Evolutionary conservation across 2,329 filamentous ascomycete genomes (phyloP).

Genomic region (Amauroascus niger): DNA sequence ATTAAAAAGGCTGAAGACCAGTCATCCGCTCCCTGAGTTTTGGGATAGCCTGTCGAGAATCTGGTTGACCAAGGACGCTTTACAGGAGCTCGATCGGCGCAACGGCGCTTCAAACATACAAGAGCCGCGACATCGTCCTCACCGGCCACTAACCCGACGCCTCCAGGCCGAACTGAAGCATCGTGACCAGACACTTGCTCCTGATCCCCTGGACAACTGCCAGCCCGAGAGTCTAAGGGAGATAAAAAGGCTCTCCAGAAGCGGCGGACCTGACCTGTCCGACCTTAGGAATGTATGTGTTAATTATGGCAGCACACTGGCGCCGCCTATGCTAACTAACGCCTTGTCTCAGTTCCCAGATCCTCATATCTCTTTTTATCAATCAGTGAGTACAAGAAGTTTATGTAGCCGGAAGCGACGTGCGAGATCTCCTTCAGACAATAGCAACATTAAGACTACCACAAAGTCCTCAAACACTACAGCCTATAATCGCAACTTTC

Average conservation of each 20-base stretch:
- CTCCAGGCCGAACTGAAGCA: background rate
- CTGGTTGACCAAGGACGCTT: slow-evolving; percentile 18
- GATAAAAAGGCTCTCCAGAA: slow-evolving; percentile 13
- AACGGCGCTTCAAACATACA: slow-evolving; percentile 8
- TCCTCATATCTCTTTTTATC: background rate
- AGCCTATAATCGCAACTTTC: slow-evolving; percentile 28
- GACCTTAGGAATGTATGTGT: slow-evolving; percentile 17
- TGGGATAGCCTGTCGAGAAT: slow-evolving; percentile 23
- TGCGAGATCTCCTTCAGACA: slow-evolving; percentile 1
- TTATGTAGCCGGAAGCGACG: slow-evolving; percentile 2
- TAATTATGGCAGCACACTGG: background rate
- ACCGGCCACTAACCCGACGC: background rate
- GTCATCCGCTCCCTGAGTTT: slow-evolving; percentile 7
- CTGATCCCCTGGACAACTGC: slow-evolving; percentile 1
- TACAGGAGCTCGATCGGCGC: slow-evolving; percentile 21
- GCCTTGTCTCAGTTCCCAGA: background rate
- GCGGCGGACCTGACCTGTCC: slow-evolving; percentile 13
- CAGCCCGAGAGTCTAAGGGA: background rate
- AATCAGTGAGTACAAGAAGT: slow-evolving; percentile 1
- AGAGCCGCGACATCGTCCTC: background rate
- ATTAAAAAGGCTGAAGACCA: slow-evolving; percentile 11
- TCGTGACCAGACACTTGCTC: background rate
- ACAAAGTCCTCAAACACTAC: slow-evolving; percentile 12
- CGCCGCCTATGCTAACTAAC: background rate
- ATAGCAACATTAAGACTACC: background rate